Conservation (phyloP, 2,329 filamentous ascomycete species). For the Chaetomium strumarium region DNA sequence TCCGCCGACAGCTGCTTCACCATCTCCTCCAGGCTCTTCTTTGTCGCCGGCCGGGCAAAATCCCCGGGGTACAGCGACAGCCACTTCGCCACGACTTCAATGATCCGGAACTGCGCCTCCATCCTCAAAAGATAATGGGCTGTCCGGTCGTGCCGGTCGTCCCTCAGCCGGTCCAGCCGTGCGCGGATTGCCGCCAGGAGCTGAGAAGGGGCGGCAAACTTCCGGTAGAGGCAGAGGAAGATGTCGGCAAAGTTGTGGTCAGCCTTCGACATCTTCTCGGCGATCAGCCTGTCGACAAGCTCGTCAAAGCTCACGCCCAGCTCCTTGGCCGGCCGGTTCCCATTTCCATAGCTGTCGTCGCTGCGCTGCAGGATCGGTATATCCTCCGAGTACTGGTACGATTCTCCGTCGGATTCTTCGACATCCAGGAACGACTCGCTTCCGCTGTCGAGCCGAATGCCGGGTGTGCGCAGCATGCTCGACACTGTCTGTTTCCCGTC, state of each 20-base stretch:
- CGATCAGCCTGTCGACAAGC: constrained; percentile 79
- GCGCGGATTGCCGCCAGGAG: constrained; percentile 73
- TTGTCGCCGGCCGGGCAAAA: constrained; percentile 73
- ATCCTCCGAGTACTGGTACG: constrained; percentile 60
- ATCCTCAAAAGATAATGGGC: constrained; percentile 70
- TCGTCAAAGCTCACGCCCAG: constrained; percentile 59
- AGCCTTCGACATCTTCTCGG: constrained; percentile 74
- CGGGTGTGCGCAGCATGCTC: constrained; percentile 46
- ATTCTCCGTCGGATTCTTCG: constrained; percentile 65
- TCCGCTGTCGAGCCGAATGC: constrained; percentile 46
- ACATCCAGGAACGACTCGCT: constrained; percentile 57
- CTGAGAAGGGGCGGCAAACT: constrained; percentile 77
- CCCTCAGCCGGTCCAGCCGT: constrained; percentile 65
- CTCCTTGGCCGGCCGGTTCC: constrained; percentile 46
- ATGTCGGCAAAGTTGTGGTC: constrained; percentile 84
- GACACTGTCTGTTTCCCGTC: constrained; percentile 44
- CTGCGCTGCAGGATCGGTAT: constrained; percentile 60
- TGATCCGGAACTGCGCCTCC: constrained; percentile 73
- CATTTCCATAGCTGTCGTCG: constrained; percentile 56
- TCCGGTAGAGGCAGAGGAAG: constrained; percentile 89
- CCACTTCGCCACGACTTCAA: constrained; percentile 84
- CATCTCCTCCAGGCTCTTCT: constrained; percentile 67
- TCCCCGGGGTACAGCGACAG: constrained; percentile 85
- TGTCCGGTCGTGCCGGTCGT: constrained; percentile 60
- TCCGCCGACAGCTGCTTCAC: constrained; percentile 67